These are phyloP conservation scores for Amaranthus cruentus DNA, from an alignment of 148 eudicot species.

Conservation along the genomic window DNA sequence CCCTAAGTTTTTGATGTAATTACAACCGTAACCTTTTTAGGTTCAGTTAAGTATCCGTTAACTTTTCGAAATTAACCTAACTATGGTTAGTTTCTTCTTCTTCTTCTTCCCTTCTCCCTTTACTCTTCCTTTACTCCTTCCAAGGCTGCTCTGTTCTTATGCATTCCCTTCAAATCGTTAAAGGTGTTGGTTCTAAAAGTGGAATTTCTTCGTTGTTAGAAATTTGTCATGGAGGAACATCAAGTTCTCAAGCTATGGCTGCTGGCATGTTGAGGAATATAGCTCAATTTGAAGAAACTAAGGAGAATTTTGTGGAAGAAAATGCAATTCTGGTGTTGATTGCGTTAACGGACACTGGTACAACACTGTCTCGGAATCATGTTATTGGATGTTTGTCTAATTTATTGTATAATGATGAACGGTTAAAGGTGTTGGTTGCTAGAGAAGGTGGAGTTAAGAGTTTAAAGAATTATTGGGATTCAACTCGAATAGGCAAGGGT, in stretches of 20 bases:
- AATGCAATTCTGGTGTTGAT: slow-evolving; percentile 52
- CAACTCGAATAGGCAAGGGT: slow-evolving; percentile 30
- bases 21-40: too few relatives aligned
- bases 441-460: slow-evolving; percentile 69
- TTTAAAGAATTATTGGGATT: slow-evolving; percentile 67
- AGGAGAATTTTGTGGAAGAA: slow-evolving; percentile 74
- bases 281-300: slow-evolving; percentile 52
- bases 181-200: slow-evolving; percentile 74
- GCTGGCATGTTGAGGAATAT: slow-evolving; percentile 64
- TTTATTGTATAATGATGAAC: slow-evolving; percentile 47
- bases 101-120: too few relatives aligned
- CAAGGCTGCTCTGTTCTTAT: too few relatives aligned
- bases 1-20: too few relatives aligned
- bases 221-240: slow-evolving; percentile 72
- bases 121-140: too few relatives aligned
- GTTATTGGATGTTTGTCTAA: slow-evolving; percentile 67
- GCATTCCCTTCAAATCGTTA: too few relatives aligned
- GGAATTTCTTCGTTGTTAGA: slow-evolving; percentile 74
- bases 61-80: too few relatives aligned
- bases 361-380: slow-evolving; percentile 60
- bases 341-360: slow-evolving; percentile 51
- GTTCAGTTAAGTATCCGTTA: too few relatives aligned
- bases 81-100: too few relatives aligned
- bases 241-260: slow-evolving; percentile 61
- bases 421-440: slow-evolving; percentile 53